A percentile compares a stretch with the other conserved stretches of the same genome.
Conservation (phyloP, 768 basidiomycete species). For the Udeniomyces megalosporus region DNA sequence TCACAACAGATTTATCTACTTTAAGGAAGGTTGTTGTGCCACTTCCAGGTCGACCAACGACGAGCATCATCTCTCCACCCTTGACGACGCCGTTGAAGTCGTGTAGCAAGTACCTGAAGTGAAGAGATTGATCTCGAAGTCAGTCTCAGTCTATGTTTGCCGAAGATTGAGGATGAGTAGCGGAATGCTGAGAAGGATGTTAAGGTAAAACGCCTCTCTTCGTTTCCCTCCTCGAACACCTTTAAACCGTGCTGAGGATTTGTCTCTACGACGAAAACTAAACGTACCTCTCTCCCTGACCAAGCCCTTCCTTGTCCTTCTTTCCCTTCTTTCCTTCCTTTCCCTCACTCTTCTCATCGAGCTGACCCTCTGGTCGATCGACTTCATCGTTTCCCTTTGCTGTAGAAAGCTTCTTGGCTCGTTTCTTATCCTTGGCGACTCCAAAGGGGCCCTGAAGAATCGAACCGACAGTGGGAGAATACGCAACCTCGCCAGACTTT, state of each 20-base stretch:
- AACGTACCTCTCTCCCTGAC: conserved; percentile 18
- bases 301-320: conserved; percentile 10
- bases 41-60: conserved; percentile 11
- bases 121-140: background rate
- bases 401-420: conserved; percentile 17
- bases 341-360: conserved; percentile 13
- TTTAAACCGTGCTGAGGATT: too few relatives aligned
- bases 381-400: conserved; percentile 17
- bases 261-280: too few relatives aligned
- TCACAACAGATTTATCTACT: too few relatives aligned
- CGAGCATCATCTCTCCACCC: conserved; percentile 6
- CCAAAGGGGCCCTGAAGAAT: conserved; percentile 22
- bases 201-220: too few relatives aligned
- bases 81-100: conserved; percentile 4
- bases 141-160: too few relatives aligned
- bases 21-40: conserved; percentile 14
- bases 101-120: background rate
- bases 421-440: conserved; percentile 20
- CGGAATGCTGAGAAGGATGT: background rate
- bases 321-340: conserved; percentile 14
- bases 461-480: conserved; percentile 22
- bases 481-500: conserved; percentile 21
- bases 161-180: background rate
- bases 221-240: too few relatives aligned
- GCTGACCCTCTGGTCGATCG: conserved; percentile 12